Evolutionary conservation across 805 yeast species (phyloP), one percentile per base, ranked within the genome.

Genomic region (Yarrowia alimentaria): DNA sequence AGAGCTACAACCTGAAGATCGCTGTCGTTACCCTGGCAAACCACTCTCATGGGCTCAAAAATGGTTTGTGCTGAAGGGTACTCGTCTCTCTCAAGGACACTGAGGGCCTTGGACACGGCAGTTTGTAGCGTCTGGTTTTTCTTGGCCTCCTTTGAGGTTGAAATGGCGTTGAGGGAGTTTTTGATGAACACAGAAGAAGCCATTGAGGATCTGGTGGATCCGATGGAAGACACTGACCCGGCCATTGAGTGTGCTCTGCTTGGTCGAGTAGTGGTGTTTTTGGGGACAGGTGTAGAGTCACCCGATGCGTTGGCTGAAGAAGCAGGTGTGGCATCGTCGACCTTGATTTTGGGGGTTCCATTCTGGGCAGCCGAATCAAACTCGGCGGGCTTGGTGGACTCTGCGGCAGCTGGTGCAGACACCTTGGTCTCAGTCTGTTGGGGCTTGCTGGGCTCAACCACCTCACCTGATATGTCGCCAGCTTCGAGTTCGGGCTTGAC

Each of bases 21-120:
- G 26, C 73, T 72, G 53, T 76, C 79, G 20, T 79, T 70, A 10
- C 82, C 74, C 59, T 87, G 88, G 64, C 94, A 86, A 4, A 87
- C 78, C 9, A 80, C 65, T 60, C 87, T 76, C 59, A 91, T 72
- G 0, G 96, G 85, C 53, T 85, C 91, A 63, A 89, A 86, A 10
- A 91, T 73, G n/a, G 75, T 66, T 21, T 67, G 57, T 0, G 82
- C 74, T 35, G 75, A 70, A 30, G 80, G 73, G 53, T 60, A 56
- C 17, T 28, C 65, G 18, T 22, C 33, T 21, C 29, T 6, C 6
- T 26, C 54, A 26, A 54, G 56, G 61, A 52, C 55, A 52, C 63
- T 62, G 8, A 67, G 45, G 1, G 69, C 75, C 34, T 61, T 60
- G 17, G 57, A 55, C 12, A 68, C 61, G 13, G 73, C 67, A 20